Base-by-base conservation (phyloP, 371 early-diverging fungal genomes). In the Nematocida homosporus region DNA sequence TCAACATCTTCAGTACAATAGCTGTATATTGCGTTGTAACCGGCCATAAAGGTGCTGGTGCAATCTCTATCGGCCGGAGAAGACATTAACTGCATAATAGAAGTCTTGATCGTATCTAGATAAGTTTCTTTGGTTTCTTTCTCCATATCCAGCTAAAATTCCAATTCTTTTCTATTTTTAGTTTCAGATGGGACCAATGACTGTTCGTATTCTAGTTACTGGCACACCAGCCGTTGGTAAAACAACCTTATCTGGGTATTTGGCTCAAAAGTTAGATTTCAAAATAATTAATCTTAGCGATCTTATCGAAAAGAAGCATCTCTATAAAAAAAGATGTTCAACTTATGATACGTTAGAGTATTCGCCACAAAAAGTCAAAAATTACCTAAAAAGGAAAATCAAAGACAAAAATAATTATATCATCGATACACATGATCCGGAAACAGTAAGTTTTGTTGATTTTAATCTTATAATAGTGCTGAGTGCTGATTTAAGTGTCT, bases 221-320 rank as follows among this genome's bases (percentile, higher is more conserved):
- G 97, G 97, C 27, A 95, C 95, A 1, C 95, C 96, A 0, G 95
- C 96, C 42, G 92, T 92, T 0, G 96, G 96, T 55, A 97, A 97
- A 80, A 92, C 98, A 0, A 94, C 94, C 0, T 88, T 91, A 1
- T 85, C 89, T 10, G 90, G 90, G 84, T 84, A 90, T 86, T 84
- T 92, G 29, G 88, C 90, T 0, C 82, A 86, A 68, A 88, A 86
- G 0, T 85, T 86, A 10, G 81, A 80, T 8, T 82, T 91, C 55
- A 78, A 86, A 13, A 90, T 92, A 79, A 85, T 95, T 61, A 89
- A 92, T 66, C 90, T 93, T 10, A 92, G 92, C 52, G 87, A 89
- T 29, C 83, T 93, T 20, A 91, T 94, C 54, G 92, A 91, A 79
- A 86, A 88, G 77, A 89, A 90, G 78, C 84, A 86, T 32, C 86